Evolutionary conservation across 2,329 filamentous ascomycete genomes (phyloP).

Genomic region (Calonectria fujianensis): DNA sequence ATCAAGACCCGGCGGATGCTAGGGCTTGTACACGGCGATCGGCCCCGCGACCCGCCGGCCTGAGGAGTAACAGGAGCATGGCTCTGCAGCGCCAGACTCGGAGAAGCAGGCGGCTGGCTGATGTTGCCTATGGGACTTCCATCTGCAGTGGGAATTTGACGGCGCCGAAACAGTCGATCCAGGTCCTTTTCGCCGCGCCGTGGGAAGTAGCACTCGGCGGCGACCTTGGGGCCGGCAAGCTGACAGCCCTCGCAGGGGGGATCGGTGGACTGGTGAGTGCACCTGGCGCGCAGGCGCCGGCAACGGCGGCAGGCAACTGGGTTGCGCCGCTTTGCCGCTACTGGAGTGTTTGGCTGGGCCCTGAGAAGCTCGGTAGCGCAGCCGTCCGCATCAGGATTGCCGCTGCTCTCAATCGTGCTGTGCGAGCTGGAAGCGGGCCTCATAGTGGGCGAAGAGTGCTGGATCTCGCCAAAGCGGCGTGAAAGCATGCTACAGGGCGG

Average conservation of each 20-base stretch:
- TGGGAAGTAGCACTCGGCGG: conserved; percentile 49
- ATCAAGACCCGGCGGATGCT: neutral
- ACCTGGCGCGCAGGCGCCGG: conserved; percentile 50
- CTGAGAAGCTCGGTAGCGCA: neutral
- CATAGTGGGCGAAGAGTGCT: neutral
- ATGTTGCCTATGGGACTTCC: neutral
- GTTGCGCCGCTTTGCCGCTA: conserved; percentile 43
- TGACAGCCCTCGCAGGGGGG: conserved; percentile 50
- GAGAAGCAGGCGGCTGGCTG: neutral
- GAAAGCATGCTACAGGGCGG: neutral
- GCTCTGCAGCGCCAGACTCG: neutral
- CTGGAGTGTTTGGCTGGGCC: neutral
- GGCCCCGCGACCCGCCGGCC: neutral
- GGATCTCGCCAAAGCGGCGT: neutral
- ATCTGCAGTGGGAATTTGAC: conserved; percentile 13
- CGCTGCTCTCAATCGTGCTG: neutral
- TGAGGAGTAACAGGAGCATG: conserved; percentile 17
- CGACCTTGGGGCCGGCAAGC: conserved; percentile 34
- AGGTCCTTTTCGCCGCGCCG: conserved; percentile 48
- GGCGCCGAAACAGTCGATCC: conserved; percentile 48
- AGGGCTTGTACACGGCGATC: neutral
- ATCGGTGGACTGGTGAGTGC: conserved; percentile 41
- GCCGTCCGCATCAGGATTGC: conserved; percentile 1
- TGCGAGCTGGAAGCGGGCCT: conserved; percentile 16
- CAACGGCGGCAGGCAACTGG: conserved; percentile 54